Conservation (phyloP, 2,329 filamentous ascomycete species). For the Aspergillus novoparasiticus region DNA sequence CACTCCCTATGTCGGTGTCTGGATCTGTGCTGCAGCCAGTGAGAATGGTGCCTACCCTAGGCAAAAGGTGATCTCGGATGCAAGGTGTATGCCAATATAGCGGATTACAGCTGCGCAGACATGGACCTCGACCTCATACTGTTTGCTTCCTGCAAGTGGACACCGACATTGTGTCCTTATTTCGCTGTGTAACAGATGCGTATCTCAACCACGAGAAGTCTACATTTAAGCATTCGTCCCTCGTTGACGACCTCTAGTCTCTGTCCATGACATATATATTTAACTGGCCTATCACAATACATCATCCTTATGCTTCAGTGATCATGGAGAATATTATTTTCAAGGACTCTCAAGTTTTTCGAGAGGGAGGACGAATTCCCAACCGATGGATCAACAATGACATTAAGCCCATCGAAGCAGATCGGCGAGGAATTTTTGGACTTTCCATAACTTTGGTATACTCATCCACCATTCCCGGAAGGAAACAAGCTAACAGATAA, state of each 20-base stretch:
- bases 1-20: no score
- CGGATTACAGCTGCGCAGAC: neutral
- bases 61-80: neutral
- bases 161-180: neutral
- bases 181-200: neutral
- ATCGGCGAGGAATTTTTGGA: conserved; percentile 44
- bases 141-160: neutral
- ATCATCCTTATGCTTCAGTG: no score
- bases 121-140: neutral
- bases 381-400: conserved; percentile 51
- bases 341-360: neutral
- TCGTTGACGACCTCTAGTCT: no score
- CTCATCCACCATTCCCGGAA: neutral
- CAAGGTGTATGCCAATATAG: neutral
- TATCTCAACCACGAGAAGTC: neutral
- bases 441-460: conserved; percentile 51
- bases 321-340: neutral
- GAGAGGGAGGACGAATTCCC: neutral
- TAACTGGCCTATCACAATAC: neutral
- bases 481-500: conserved; percentile 16
- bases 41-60: no score
- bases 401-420: conserved; percentile 51
- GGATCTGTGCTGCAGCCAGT: no score
- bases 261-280: neutral
- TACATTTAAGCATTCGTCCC: no score